These are phyloP conservation scores for Ophiostoma piceae DNA, from an alignment of 2,329 filamentous ascomycete genomes.

Conservation along the genomic window DNA sequence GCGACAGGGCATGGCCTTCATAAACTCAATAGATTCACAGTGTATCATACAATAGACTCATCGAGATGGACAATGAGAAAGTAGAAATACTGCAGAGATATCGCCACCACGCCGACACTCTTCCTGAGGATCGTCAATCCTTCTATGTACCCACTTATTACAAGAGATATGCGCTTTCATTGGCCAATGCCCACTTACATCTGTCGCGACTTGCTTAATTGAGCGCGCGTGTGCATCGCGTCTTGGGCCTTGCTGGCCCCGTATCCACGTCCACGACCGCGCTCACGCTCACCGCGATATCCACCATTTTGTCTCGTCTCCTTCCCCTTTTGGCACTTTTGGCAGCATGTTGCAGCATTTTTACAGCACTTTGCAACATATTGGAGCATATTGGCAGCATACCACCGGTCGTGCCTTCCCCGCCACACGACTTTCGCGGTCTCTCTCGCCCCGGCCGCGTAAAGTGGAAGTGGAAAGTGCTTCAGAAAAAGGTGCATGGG, in stretches of 20 bases:
- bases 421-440: conserved; percentile 26
- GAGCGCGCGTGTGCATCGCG: conserved; percentile 26
- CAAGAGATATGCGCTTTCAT: background rate
- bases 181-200: conserved; percentile 20
- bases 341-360: no score
- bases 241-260: conserved; percentile 20
- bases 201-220: conserved; percentile 21
- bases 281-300: conserved; percentile 3
- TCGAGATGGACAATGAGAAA: background rate
- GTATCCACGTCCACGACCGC: conserved; percentile 18
- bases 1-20: background rate
- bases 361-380: background rate
- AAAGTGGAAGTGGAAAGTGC: conserved; percentile 18
- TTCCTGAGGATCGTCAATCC: background rate
- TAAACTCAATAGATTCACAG: background rate
- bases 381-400: background rate
- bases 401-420: conserved; percentile 25
- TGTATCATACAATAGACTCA: background rate
- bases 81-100: background rate
- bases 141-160: background rate
- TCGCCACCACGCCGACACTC: background rate
- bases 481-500: conserved; percentile 6
- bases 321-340: background rate
- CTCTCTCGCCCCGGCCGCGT: conserved; percentile 21
- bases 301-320: conserved; percentile 14